phyloP scores from a whole-genome alignment of 1,139 yeast genomes.

The Blastobotrys buckinghamii region DNA sequence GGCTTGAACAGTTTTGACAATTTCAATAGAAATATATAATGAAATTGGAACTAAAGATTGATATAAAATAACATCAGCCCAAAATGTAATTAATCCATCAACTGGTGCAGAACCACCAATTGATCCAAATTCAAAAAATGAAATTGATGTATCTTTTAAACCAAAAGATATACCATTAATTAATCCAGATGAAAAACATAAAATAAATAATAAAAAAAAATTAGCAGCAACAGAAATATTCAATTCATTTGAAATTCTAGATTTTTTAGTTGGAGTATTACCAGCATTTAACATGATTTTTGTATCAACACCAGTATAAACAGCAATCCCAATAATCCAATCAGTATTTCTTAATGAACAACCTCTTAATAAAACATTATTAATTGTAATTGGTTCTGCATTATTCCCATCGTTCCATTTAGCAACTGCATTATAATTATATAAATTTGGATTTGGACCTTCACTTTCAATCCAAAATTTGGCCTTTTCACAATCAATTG shows the following conservation, averaged over 20 bases:
- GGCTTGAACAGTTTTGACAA: slow-evolving; percentile 91
- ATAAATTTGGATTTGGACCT: slow-evolving; percentile 78
- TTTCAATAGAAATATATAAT: slow-evolving; percentile 87
- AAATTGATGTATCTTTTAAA: slow-evolving; percentile 48
- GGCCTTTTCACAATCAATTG: slow-evolving; percentile 67
- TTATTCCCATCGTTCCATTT: slow-evolving; percentile 41
- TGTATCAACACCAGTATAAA: slow-evolving; percentile 86
- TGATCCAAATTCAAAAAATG: slow-evolving; percentile 65
- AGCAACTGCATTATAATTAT: slow-evolving; percentile 80
- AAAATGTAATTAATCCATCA: slow-evolving; percentile 79
- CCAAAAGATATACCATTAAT: slow-evolving; percentile 65
- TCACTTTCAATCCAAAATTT: slow-evolving; percentile 87
- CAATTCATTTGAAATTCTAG: slow-evolving; percentile 76
- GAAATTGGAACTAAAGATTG: slow-evolving; percentile 95
- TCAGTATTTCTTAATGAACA: slow-evolving; percentile 81
- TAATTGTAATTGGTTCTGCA: slow-evolving; percentile 69
- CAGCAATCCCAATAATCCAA: slow-evolving; percentile 87
- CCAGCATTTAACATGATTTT: slow-evolving; percentile 94
- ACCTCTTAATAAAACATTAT: slow-evolving; percentile 81
- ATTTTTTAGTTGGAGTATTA: slow-evolving; percentile 80
- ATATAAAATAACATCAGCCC: slow-evolving; percentile 82
- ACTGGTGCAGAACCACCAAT: slow-evolving; percentile 61
- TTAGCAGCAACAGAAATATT: slow-evolving; percentile 77
- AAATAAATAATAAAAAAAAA: slow-evolving; percentile 62
- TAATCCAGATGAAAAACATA: slow-evolving; percentile 79